Conservation (phyloP, 2,329 filamentous ascomycete species). For the Nigrospora oryzae region DNA sequence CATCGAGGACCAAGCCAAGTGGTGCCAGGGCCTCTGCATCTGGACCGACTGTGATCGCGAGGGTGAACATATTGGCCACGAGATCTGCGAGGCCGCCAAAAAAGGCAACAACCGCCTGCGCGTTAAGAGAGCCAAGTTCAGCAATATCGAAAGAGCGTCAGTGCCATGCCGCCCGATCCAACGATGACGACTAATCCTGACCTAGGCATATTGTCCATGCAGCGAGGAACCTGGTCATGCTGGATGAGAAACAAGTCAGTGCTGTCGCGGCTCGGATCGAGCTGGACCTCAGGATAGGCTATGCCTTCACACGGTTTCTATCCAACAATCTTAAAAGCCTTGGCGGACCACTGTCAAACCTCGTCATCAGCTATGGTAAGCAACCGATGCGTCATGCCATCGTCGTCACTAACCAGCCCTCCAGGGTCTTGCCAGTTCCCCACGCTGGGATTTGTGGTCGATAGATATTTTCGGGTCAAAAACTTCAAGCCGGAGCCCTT, state of each 20-base stretch:
- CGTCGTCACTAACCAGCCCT: conserved; percentile 7
- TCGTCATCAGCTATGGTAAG: conserved; percentile 74
- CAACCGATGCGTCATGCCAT: conserved; percentile 5
- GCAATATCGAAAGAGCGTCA: conserved; percentile 87
- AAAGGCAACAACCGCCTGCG: conserved; percentile 66
- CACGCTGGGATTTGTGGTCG: conserved; percentile 92
- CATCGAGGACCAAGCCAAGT: conserved; percentile 69
- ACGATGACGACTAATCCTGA: conserved; percentile 4
- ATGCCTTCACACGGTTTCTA: conserved; percentile 83
- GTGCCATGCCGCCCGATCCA: conserved; percentile 17
- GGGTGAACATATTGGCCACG: conserved; percentile 90
- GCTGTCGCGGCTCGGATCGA: conserved; percentile 87
- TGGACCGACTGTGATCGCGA: conserved; percentile 99
- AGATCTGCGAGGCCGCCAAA: conserved; percentile 75
- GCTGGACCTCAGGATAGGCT: conserved; percentile 85
- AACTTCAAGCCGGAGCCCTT: conserved; percentile 91
- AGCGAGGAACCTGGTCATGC: conserved; percentile 63
- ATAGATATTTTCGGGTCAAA: conserved; percentile 86
- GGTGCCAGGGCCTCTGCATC: conserved; percentile 73
- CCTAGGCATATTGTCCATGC: conserved; percentile 76
- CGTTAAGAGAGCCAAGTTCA: conserved; percentile 83
- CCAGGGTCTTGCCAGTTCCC: conserved; percentile 90
- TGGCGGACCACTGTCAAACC: conserved; percentile 55
- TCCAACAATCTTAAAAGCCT: conserved; percentile 70
- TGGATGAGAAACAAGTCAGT: conserved; percentile 81